Evolutionary conservation across 768 basidiomycete species (phyloP).

Genomic region (Trametes cingulata): DNA sequence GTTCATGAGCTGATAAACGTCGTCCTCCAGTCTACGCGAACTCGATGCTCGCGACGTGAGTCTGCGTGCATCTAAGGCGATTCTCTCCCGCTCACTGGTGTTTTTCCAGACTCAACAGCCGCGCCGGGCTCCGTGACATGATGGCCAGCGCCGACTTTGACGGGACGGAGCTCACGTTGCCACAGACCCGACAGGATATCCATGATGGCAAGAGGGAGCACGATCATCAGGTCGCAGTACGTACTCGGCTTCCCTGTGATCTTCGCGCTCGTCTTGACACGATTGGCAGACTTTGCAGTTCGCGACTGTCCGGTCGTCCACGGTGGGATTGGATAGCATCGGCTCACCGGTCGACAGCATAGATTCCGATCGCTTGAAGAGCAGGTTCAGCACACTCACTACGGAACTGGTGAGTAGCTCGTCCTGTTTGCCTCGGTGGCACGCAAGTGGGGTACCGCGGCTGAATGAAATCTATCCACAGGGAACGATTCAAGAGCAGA

Average conservation of each 20-base stretch:
- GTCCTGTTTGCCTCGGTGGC: too few relatives aligned
- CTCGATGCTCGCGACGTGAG: conserved; percentile 17
- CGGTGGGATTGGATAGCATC: not conserved
- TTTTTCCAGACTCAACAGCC: conserved; percentile 2
- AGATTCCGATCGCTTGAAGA: too few relatives aligned
- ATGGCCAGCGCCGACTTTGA: not conserved
- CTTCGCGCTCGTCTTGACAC: not conserved
- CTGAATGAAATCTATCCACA: too few relatives aligned
- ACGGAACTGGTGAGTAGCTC: too few relatives aligned
- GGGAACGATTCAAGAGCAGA: too few relatives aligned
- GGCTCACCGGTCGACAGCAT: not conserved
- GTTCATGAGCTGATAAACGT: not conserved
- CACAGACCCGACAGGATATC: not conserved
- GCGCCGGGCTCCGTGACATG: conserved; percentile 3
- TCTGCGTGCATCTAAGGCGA: too few relatives aligned
- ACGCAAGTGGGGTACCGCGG: too few relatives aligned
- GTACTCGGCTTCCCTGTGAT: not conserved
- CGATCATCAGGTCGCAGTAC: conserved; percentile 1
- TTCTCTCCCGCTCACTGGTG: not conserved
- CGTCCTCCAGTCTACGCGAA: conserved; percentile 1
- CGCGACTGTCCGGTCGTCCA: not conserved
- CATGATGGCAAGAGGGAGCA: not conserved
- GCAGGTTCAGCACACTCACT: too few relatives aligned
- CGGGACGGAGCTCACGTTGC: not conserved
- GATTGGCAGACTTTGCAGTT: not conserved